Evolutionary conservation across 2,329 filamentous ascomycete species (phyloP), one percentile per base, ranked within the genome.

Genomic region (Venturia asperata): DNA sequence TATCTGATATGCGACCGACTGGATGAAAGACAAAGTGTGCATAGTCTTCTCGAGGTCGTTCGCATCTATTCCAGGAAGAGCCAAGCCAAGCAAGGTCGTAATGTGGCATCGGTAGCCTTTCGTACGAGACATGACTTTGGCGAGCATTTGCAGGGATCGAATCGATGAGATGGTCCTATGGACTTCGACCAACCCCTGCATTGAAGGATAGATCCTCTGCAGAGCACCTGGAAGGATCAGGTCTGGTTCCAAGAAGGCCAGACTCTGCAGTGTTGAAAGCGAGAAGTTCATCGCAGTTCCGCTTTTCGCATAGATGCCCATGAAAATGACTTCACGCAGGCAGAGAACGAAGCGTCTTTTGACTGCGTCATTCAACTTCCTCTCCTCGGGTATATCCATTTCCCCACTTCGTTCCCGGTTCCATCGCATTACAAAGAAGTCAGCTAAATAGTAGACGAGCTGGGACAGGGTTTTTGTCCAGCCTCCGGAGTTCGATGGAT

Each of bases 81-180:
- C 91, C 67, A 99, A 82, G 5, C 93, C 94, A n/a, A 99, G 80
- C 43, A 99, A 80, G 0, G 93, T 93, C 0, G 94, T 99, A 68
- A 99, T 87, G 74, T 99, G 94, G 72, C 94, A 97, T 67, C 94
- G 85, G 74, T 94, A 97, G n/a, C 94, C 94, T 76, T 96, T 97
- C 49, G 92, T 91, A 73, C 90, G 88, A 17, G 92, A 87, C 84
- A 99, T 95, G 71, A 92, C 86, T 73, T 92, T 91, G 68, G 92
- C 90, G 67, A 97, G 85, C 82, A 96, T 91, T 77, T 97, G 92
- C 67, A 99, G 80, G 52, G 93, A 90, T 71, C 93, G 89, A 66
- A 99, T 83, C 66, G 93, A 97, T 0, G 94, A 96, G 5, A 92
- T 93, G 1, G 94, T 99, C 64, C 94, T 86, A 78, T 99, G 94